A percentile compares a stretch with the other conserved stretches of the same genome.
Evolutionary conservation across 1,284 basidiomycete genomes (phyloP).

Genomic region (Pulveroboletus sp.): DNA sequence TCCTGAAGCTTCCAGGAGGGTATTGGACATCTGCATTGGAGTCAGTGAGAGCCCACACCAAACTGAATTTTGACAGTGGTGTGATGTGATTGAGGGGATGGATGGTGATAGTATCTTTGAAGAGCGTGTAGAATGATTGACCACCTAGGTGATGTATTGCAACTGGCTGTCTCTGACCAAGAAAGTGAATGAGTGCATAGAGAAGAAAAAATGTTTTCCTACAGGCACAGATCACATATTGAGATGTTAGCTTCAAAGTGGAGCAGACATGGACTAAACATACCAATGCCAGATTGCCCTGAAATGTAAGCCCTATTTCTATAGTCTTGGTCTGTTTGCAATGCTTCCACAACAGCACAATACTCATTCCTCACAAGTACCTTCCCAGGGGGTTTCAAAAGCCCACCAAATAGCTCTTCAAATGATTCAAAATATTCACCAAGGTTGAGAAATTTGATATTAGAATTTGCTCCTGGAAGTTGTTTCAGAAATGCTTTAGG

Average conservation of each 20-base stretch:
- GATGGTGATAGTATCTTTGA: background rate
- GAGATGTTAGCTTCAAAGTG: no score
- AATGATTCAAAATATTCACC: no score
- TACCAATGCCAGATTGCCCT: conserved; percentile 1
- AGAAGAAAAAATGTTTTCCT: background rate
- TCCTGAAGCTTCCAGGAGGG: rapidly evolving
- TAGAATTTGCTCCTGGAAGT: no score
- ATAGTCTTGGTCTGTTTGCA: background rate
- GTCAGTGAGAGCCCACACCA: background rate
- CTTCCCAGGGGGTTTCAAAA: background rate
- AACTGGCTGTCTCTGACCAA: background rate
- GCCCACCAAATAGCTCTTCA: no score
- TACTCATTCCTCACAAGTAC: background rate
- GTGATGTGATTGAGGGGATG: rapidly evolving
- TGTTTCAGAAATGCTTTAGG: no score
- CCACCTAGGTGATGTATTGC: background rate
- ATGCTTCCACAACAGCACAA: background rate
- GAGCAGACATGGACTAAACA: background rate
- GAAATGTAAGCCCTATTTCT: background rate
- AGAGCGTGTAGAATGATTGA: background rate
- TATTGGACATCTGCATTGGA: rapidly evolving
- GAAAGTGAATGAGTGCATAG: background rate
- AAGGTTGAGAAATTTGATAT: no score
- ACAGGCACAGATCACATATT: no score
- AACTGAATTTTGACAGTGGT: rapidly evolving